Conservation (phyloP, 2,329 filamentous ascomycete species). For the Daldinia sp. region DNA sequence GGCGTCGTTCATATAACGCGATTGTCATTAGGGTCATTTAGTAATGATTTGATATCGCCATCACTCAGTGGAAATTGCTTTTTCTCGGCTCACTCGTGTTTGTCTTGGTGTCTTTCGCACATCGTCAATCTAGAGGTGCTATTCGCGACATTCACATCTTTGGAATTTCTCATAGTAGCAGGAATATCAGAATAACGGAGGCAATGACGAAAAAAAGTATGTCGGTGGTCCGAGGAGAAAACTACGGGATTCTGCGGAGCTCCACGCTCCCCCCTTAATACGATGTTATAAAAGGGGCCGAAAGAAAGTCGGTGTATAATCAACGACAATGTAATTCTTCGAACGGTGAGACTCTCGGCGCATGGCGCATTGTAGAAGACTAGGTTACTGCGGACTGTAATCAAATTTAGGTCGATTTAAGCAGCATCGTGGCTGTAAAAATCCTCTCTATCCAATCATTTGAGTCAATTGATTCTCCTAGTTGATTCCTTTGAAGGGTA, state of each 20-base stretch:
- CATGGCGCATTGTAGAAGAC: background rate
- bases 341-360: background rate
- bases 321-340: background rate
- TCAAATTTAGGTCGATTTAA: background rate
- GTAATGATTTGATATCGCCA: background rate
- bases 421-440: background rate
- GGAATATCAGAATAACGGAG: background rate
- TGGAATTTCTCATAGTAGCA: background rate
- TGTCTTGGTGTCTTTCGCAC: too few relatives aligned
- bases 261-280: background rate
- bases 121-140: background rate
- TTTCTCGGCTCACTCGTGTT: background rate
- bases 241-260: background rate
- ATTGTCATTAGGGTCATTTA: background rate
- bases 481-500: background rate
- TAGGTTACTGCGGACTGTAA: background rate
- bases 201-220: background rate
- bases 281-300: background rate
- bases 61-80: background rate
- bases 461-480: background rate
- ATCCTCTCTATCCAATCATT: background rate
- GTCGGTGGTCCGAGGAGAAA: background rate
- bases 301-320: conserved; percentile 1
- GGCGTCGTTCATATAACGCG: background rate
- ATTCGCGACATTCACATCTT: background rate